These are phyloP conservation scores for Musa acuminata DNA, from an alignment of 176 grass and related monocot genomes.

Conservation along the genomic window DNA sequence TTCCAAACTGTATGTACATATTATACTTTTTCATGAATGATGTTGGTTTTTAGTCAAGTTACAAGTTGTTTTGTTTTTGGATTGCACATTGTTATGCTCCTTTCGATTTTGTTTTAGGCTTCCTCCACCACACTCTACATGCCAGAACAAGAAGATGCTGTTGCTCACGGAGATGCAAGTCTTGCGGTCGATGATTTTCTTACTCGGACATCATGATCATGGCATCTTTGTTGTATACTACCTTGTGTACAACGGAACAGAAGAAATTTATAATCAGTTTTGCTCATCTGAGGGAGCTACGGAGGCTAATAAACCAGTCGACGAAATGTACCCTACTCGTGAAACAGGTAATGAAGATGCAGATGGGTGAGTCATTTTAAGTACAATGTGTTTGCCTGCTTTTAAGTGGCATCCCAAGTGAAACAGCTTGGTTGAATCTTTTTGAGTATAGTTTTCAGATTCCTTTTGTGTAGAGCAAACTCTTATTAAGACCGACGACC, in stretches of 20 bases:
- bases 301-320: neutral
- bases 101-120: conserved; percentile 27
- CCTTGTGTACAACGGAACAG: neutral
- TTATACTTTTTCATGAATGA: neutral
- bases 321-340: too few relatives aligned
- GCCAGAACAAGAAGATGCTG: conserved; percentile 91
- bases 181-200: conserved; percentile 87
- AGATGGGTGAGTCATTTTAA: neutral
- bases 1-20: too few relatives aligned
- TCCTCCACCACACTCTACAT: conserved; percentile 65
- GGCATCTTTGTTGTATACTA: neutral
- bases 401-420: neutral
- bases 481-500: too few relatives aligned
- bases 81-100: neutral
- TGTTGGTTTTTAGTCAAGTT: neutral
- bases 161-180: conserved; percentile 80
- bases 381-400: neutral
- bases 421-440: neutral
- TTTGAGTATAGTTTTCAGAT: neutral
- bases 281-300: neutral
- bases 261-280: neutral
- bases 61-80: neutral
- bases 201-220: conserved; percentile 31
- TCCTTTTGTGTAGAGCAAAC: neutral
- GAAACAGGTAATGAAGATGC: neutral